Base-by-base conservation (phyloP, 768 basidiomycete genomes). In the Russula virescens region DNA sequence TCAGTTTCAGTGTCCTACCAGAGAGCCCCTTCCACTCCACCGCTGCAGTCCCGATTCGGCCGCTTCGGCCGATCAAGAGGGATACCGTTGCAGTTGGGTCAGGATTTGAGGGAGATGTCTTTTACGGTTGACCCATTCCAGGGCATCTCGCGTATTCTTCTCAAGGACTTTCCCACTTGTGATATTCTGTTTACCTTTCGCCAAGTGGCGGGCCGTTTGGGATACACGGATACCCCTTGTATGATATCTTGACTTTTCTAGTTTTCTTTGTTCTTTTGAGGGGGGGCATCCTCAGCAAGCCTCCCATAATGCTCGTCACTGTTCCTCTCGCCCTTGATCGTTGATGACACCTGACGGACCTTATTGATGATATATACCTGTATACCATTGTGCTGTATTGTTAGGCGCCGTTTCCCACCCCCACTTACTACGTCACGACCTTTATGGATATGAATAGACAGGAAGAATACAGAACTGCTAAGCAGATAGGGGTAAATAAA, bases 1-100 rank as follows among this genome's bases (percentile, higher is more conserved):
- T 91, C 80, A 90, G 89, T 72, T 91, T 91, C 71, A 89, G 87
- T 73, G 86, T 91, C 72, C 78, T 90, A 35, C 86, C 88, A 7
- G 82, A 84, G 35, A 86, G 85, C 68, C 85, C 86, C 25, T 79
- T 76, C 55, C 70, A 73, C 51, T 73, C 79, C 60, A 78, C 73
- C 60, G 73, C 75, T 34, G 77, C 79, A 66, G 74, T 74, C 52
- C 68, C 69, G 8, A 70, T 69, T 45, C 68, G 72, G 35, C 73
- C 75, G 8, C 70, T 77, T 51, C 75, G 77, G 14, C 62, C 80
- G 54, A 81, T 86, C 71, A 80, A 85, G 68, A 75, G 81, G 46
- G 79, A 88, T 58, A 19, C 60, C 18, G 72, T 45, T 55, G 81
- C 83, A 69, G 74, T 83, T 66, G 85, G 87, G 70, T 80, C 79